phyloP scores from a whole-genome alignment of 2,329 filamentous ascomycete genomes.

The Pseudopyricularia cyperi region DNA sequence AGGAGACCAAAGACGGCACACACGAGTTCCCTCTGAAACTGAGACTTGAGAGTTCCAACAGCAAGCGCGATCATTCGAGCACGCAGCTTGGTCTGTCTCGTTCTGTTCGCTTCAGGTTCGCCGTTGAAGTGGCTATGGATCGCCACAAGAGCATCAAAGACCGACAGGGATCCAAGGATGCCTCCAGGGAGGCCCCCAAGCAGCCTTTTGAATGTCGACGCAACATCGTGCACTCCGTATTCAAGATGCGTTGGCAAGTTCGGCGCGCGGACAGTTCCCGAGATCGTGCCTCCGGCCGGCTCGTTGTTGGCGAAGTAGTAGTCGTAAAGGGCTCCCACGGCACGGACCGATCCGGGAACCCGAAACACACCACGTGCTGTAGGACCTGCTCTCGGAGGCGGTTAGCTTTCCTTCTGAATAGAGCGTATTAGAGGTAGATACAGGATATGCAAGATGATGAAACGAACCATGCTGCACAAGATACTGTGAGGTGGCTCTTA shows the following conservation, averaged over 20 bases:
- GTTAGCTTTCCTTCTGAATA: background rate
- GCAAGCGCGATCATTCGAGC: constrained; percentile 54
- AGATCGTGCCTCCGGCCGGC: constrained; percentile 18
- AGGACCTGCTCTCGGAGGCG: background rate
- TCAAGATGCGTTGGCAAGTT: constrained; percentile 48
- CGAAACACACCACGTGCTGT: constrained; percentile 40
- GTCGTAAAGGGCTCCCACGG: constrained; percentile 46
- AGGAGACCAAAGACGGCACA: constrained; percentile 55
- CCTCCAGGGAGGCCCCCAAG: constrained; percentile 50
- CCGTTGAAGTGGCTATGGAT: constrained; percentile 43
- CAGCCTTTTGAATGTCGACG: constrained; percentile 54
- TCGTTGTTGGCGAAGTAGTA: constrained; percentile 40
- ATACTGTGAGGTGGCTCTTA: constrained; percentile 53
- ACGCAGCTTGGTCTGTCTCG: constrained; percentile 42
- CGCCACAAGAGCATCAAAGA: constrained; percentile 50
- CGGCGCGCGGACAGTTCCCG: constrained; percentile 44
- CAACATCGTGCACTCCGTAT: constrained; percentile 49
- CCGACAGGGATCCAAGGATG: constrained; percentile 42
- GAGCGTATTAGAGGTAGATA: no score
- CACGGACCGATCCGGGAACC: constrained; percentile 43
- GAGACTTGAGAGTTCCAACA: constrained; percentile 44
- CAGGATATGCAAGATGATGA: background rate
- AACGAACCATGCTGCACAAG: constrained; percentile 44
- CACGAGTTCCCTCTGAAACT: constrained; percentile 48
- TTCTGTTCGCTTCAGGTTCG: constrained; percentile 36